These are phyloP conservation scores for Podospora comata DNA, from an alignment of 495 filamentous ascomycete species.

Conservation along the genomic window DNA sequence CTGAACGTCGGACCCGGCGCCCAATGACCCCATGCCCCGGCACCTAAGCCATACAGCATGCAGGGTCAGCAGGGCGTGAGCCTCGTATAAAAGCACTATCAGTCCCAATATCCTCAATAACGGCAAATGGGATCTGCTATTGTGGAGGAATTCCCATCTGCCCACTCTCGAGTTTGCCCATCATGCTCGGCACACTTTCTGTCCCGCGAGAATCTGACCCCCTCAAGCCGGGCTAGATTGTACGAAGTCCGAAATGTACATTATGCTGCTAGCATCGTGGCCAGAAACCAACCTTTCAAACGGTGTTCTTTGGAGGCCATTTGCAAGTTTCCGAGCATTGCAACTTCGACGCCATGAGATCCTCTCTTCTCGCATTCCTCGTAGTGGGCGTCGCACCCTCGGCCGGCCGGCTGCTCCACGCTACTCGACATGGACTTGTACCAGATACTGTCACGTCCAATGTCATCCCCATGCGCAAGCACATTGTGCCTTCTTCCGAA, in stretches of 20 bases:
- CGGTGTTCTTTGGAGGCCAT: neutral
- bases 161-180: neutral
- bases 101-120: conserved; percentile 11
- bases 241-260: neutral
- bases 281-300: neutral
- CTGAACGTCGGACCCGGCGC: conserved; percentile 6
- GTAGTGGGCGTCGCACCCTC: neutral
- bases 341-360: neutral
- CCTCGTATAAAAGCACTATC: conserved; percentile 12
- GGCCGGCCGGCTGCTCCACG: neutral
- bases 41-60: neutral
- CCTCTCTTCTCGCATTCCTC: neutral
- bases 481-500: neutral
- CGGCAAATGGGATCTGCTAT: conserved; percentile 14
- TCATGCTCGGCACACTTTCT: neutral
- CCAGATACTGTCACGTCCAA: conserved; percentile 7
- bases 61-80: neutral
- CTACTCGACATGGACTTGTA: neutral
- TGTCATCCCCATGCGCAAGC: conserved; percentile 14
- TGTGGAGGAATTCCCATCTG: neutral
- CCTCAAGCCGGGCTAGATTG: neutral
- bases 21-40: neutral
- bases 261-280: neutral
- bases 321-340: neutral
- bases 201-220: neutral